Percentiles rank a stretch among this genome's conserved stretches.
These are phyloP conservation scores for Fraxinus cuspidata DNA, from an alignment of 257 asterid species.

Conservation along the genomic window DNA sequence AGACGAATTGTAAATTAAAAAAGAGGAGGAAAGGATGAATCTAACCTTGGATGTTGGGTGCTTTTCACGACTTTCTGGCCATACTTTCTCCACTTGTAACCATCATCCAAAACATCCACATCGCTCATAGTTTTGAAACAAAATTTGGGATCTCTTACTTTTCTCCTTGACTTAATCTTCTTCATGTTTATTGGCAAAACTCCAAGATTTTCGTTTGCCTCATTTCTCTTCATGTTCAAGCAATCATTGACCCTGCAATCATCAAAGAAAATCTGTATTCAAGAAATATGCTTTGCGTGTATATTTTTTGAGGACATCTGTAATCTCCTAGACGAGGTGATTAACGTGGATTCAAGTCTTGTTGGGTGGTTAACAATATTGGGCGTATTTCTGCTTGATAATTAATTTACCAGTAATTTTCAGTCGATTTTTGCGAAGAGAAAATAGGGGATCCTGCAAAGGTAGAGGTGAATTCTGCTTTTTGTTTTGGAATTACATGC, in stretches of 20 bases:
- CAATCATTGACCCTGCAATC: neutral
- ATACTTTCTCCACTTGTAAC: constrained; percentile 95
- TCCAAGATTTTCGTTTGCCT: constrained; percentile 30
- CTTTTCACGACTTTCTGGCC: constrained; percentile 95
- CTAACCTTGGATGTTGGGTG: constrained; percentile 94
- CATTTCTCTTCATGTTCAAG: neutral
- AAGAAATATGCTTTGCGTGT: no score
- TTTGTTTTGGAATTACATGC: neutral
- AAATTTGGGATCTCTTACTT: constrained; percentile 91
- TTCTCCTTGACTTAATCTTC: constrained; percentile 69
- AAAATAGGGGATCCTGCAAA: neutral
- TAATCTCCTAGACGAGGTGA: no score
- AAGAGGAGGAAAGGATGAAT: neutral
- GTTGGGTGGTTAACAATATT: no score
- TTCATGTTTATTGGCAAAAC: constrained; percentile 70
- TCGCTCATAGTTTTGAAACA: constrained; percentile 95
- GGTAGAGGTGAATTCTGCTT: neutral
- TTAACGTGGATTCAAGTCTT: no score
- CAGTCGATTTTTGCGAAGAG: neutral
- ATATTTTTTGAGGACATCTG: no score
- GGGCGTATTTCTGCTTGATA: no score
- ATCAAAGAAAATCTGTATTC: neutral
- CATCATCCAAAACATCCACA: constrained; percentile 90
- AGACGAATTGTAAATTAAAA: no score
- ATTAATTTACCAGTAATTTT: neutral